A percentile compares a stretch with the other conserved stretches of the same genome.
These are phyloP conservation scores for Tulasnella sp. DNA, from an alignment of 768 basidiomycete species.

Conservation along the genomic window DNA sequence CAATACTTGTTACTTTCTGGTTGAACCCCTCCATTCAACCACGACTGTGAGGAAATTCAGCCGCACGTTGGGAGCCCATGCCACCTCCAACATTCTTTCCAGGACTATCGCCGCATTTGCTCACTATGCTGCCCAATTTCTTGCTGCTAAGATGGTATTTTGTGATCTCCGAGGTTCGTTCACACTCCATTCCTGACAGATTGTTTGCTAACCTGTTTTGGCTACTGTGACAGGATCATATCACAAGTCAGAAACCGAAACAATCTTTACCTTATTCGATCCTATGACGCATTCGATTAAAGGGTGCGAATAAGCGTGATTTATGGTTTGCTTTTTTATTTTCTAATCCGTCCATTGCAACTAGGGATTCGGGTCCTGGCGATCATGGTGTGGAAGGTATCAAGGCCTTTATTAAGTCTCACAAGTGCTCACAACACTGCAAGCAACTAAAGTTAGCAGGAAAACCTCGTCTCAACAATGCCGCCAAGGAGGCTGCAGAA, in stretches of 20 bases:
- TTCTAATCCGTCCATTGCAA: neutral
- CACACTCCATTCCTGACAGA: neutral
- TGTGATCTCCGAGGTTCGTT: neutral
- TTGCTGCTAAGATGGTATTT: neutral
- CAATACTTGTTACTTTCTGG: neutral
- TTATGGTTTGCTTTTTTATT: neutral
- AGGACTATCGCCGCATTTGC: neutral
- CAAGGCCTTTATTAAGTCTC: neutral
- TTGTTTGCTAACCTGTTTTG: neutral
- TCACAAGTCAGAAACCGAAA: neutral
- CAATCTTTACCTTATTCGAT: neutral
- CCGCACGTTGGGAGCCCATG: neutral
- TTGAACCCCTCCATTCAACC: neutral
- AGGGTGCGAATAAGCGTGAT: neutral
- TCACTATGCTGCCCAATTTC: neutral
- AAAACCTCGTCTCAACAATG: neutral
- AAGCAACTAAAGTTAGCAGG: neutral
- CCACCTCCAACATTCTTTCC: neutral
- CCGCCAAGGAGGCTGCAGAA: neutral
- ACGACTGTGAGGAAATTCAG: neutral
- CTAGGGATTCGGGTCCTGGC: neutral
- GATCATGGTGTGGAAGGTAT: neutral
- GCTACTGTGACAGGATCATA: neutral
- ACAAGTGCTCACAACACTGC: neutral
- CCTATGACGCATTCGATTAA: neutral